A percentile compares a stretch with the other conserved stretches of the same genome.
Evolutionary conservation across 169 alveolate genomes (phyloP).

Genomic region (Cryptosporidium muris): DNA sequence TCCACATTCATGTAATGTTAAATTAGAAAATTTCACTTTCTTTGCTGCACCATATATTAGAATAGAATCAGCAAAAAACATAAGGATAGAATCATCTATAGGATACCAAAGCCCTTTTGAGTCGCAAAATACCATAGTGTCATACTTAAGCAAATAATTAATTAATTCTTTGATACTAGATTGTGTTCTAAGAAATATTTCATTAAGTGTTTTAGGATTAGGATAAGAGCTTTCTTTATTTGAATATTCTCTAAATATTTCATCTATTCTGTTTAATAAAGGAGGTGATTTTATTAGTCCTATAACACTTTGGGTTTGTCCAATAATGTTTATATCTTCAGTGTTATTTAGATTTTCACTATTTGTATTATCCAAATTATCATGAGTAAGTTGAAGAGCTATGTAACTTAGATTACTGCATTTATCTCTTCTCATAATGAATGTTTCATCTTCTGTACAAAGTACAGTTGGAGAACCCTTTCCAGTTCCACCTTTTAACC

Average conservation of each 20-base stretch:
- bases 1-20: neutral
- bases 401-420: constrained; percentile 31
- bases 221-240: neutral
- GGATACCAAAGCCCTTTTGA: constrained; percentile 43
- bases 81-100: constrained; percentile 7
- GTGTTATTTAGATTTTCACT: neutral
- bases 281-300: constrained; percentile 20
- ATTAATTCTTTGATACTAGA: constrained; percentile 22
- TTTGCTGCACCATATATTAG: constrained; percentile 25
- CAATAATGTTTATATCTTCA: constrained; percentile 12
- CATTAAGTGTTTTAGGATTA: constrained; percentile 9
- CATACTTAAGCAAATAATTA: constrained; percentile 25
- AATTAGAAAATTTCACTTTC: constrained; percentile 1
- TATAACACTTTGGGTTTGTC: constrained; percentile 15
- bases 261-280: constrained; percentile 8
- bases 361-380: neutral
- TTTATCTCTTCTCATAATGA: constrained; percentile 24
- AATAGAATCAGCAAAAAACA: constrained; percentile 5
- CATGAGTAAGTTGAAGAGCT: constrained; percentile 3
- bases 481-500: constrained; percentile 20
- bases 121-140: constrained; percentile 46
- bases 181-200: constrained; percentile 23
- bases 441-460: constrained; percentile 47
- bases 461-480: constrained; percentile 6
- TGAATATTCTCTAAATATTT: constrained; percentile 9